Evolutionary conservation across 1,139 yeast species (phyloP), one percentile per base, ranked within the genome.

Genomic region (Debaryomycetaceae sp.): DNA sequence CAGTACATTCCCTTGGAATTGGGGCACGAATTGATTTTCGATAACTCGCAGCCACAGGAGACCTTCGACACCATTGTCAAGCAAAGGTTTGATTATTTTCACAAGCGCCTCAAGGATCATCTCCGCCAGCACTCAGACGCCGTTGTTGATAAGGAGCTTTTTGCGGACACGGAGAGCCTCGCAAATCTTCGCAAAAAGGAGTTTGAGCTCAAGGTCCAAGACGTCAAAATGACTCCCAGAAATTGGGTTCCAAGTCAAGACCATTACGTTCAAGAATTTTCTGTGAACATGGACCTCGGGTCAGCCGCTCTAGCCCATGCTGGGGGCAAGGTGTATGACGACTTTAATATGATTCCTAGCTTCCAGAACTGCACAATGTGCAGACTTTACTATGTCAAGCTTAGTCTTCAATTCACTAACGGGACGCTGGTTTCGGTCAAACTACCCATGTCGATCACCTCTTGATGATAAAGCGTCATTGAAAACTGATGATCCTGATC

Each of bases 351-450:
- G 18, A 49, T 61, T 5, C 71, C 71, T 1, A 64, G 57, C 31
- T 65, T 64, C 42, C 71, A 65, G 43, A 39, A 45, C 6, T 63
- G 70, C 38, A 45, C 53, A 18, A 34, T 61, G 38, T 51, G 65
- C 3, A 42, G 71, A 27, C 27, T 62, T 8, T 65, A 65, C 38
- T 61, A 59, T 35, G 37, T 62, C 15, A 51, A 57, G 21, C 40
- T 65, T n/a, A 46, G 42, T 21, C 42, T 64, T 31, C 55, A 50
- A 35, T 50, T 55, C 27, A 46, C 52, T 12, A 54, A 53, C 31
- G 53, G 56, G 2, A 60, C 53, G 13, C 45, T 46, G 31, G 42
- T 56, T 6, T 37, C 53, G 4, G 34, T 61, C 16, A 56, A 61
- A 27, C 53, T 64, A 4, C 71, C 71, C 0, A 33, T 59, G 19